Evolutionary conservation across 2,329 filamentous ascomycete species (phyloP).

Genomic region (Dactylella cylindrospora): DNA sequence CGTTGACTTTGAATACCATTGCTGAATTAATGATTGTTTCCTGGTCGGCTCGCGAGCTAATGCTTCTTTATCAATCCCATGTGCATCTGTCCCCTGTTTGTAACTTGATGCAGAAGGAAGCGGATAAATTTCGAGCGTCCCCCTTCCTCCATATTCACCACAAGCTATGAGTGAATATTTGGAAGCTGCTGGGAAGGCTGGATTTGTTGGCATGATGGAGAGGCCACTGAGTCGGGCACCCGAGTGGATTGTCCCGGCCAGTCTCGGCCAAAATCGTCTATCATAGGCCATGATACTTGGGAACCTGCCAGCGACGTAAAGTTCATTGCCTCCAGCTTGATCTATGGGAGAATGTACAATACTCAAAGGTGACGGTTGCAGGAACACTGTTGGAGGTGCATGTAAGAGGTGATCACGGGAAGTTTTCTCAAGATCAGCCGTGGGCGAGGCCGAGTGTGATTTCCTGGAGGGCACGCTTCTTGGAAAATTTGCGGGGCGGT

Average conservation of each 20-base stretch:
- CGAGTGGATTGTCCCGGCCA: conserved; percentile 78
- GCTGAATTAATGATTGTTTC: conserved; percentile 56
- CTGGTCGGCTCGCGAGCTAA: conserved; percentile 24
- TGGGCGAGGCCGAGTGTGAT: not conserved
- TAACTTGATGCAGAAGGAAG: conserved; percentile 56
- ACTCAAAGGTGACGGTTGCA: conserved; percentile 77
- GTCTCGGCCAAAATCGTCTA: conserved; percentile 75
- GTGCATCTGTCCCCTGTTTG: no score
- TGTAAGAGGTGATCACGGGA: conserved; percentile 50
- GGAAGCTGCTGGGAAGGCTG: conserved; percentile 64
- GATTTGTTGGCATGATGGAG: conserved; percentile 65
- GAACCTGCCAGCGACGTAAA: conserved; percentile 86
- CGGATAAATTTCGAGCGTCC: conserved; percentile 83
- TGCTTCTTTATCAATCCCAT: not conserved
- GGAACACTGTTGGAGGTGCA: conserved; percentile 61
- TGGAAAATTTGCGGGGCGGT: conserved; percentile 49
- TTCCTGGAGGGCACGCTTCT: no score
- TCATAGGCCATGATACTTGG: conserved; percentile 88
- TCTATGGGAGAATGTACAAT: conserved; percentile 78
- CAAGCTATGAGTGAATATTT: conserved; percentile 73
- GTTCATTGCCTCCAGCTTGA: conserved; percentile 57
- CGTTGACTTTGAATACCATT: conserved; percentile 51
- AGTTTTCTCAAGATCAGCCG: conserved; percentile 50
- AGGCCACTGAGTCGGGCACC: conserved; percentile 77
- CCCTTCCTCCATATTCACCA: conserved; percentile 88